Base-by-base conservation (phyloP, 75 land plant genomes). In the Sequoiadendron giganteum region DNA sequence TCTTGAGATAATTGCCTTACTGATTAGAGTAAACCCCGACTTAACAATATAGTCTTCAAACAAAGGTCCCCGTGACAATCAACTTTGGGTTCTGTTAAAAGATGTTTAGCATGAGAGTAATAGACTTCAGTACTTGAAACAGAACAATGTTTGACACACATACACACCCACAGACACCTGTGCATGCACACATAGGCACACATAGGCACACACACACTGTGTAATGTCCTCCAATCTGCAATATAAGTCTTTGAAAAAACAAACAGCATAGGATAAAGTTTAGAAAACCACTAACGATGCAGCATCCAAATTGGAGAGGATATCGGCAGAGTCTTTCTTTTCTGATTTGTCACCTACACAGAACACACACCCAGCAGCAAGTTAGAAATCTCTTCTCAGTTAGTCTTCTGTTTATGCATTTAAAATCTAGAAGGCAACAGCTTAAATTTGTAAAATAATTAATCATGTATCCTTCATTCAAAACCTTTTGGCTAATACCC, bases 341-440 rank as follows among this genome's bases (percentile, higher is more conserved):
- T 95, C 98, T 86, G 91, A 86, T 65, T 93, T 95, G 77, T 86
- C 90, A 49, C 97, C 97, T 96, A 87, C 88, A 91, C 13, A 92
- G 81, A 36, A 83, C 43, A 19, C 19, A 84, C 77, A 77, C 21
- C 47, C 39, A 48, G 55, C 40, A 40, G 87, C 19, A 87, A 52
- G 55, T 43, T 73, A 88, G 36, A 38, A 86, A 80, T 43, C 34
- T 34, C 38, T 70, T 75, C 13, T 61, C 2, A 43, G 48, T 87
- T 28, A 21, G 34, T 79, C 58, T 43, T 81, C 8, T 21, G 76
- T 34, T 65, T 47, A 16, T 48, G 16, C 36, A 43, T 45, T 65
- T 18, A 65, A 78, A 55, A 42, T 72, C n/a, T 19, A 86, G 4
- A 52, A 88, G 9, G 21, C 58, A 75, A 10, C 83, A 76, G 47